Base-by-base conservation (phyloP, 2,329 filamentous ascomycete species). In the Fusarium nanum region DNA sequence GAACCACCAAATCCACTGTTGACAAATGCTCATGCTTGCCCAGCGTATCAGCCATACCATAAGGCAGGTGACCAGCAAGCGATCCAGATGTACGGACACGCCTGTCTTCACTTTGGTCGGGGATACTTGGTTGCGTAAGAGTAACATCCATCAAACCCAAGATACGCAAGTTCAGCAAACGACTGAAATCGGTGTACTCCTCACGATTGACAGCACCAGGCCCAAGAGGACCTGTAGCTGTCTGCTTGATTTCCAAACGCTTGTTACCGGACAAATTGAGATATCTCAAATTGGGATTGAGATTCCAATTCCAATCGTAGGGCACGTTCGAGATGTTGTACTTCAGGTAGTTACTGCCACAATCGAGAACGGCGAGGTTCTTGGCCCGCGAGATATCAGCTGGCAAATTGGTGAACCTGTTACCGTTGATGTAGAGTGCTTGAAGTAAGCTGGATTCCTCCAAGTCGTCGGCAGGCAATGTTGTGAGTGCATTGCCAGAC, bases 261-360 rank as follows among this genome's bases (percentile, higher is more conserved):
- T 97, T 98, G 83, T 99, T 99, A 54, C 96, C 96, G 1, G 95
- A 98, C 76, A 99, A 85, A 76, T 98, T 99, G 68, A 99, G 90
- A 77, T 97, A 99, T 68, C 94, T 92, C 71, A 99, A 83, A 75
- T 98, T 97, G 50, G 92, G 93, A 76, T 99, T 99, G 86, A 96
- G 93, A 77, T 98, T 98, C 96, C 96, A 99, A 76, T 99, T 99
- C 96, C 96, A 99, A 78, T 99, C 96, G 78, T 99, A 99, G 0
- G 95, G 96, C 86, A 97, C 97, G 76, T 99, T 99, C 30, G 94
- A 96, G 49, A 99, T 97, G 78, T 99, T 99, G 86, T 99, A 99
- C 80, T 98, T 99, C 60, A 99, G 85, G 23, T 89, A 90, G 77
- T 99, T 99, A 85, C 93, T 98, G 65, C 94, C 95, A 68, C 97